These are phyloP conservation scores for Candida ficus DNA, from an alignment of 805 yeast species.

Conservation along the genomic window DNA sequence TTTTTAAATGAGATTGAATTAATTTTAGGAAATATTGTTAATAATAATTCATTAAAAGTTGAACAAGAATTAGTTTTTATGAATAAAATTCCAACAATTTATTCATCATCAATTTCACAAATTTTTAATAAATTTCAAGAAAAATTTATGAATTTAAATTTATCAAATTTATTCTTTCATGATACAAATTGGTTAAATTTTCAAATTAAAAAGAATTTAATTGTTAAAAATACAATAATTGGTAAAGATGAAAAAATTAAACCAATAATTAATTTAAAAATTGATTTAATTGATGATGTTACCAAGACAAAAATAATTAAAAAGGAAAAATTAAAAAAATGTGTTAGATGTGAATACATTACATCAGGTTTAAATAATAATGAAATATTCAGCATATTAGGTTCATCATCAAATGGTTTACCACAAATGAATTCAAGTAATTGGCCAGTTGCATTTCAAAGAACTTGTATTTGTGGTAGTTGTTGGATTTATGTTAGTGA, in stretches of 20 bases:
- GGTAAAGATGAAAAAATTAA: slow-evolving; percentile 29
- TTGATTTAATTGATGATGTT: slow-evolving; percentile 27
- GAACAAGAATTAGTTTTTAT: slow-evolving; percentile 23
- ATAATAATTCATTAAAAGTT: slow-evolving; percentile 13
- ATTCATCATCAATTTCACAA: slow-evolving; percentile 24
- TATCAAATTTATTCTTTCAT: slow-evolving; percentile 50
- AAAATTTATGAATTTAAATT: slow-evolving; percentile 23
- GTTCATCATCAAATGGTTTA: slow-evolving; percentile 8
- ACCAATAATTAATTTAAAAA: slow-evolving; percentile 27
- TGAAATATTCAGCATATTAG: slow-evolving; percentile 25
- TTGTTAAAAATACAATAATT: slow-evolving; percentile 33
- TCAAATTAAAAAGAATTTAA: slow-evolving; percentile 18
- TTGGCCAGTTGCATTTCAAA: slow-evolving; percentile 65
- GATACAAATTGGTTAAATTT: slow-evolving; percentile 62
- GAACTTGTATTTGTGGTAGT: slow-evolving; percentile 76
- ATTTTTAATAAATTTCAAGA: slow-evolving; percentile 29
- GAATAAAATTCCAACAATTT: slow-evolving; percentile 23
- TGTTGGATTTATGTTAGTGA: slow-evolving; percentile 51
- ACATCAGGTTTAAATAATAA: slow-evolving; percentile 28
- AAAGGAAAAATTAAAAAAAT: slow-evolving; percentile 32
- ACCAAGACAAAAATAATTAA: slow-evolving; percentile 23
- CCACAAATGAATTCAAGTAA: slow-evolving; percentile 27
- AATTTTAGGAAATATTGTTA: slow-evolving; percentile 7
- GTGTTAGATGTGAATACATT: slow-evolving; percentile 51
- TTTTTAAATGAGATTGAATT: slow-evolving; percentile 55